Evolutionary conservation across 1,139 yeast genomes (phyloP).

Genomic region (Meyerozyma sp.): DNA sequence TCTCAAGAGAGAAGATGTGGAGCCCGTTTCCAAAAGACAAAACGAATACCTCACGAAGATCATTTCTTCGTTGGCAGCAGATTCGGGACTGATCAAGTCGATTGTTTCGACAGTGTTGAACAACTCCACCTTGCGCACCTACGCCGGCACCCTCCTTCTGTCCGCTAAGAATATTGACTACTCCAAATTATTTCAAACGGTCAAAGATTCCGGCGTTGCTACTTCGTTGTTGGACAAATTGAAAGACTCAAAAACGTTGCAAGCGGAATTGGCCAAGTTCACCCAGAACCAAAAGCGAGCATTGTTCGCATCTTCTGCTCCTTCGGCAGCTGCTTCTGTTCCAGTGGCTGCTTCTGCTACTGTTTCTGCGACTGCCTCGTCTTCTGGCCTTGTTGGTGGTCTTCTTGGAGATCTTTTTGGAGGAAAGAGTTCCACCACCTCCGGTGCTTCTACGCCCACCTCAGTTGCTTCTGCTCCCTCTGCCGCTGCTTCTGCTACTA

Average conservation of each 20-base stretch:
- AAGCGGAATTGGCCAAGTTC: conserved; percentile 6
- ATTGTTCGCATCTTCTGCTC: conserved; percentile 10
- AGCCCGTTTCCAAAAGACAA: conserved; percentile 16
- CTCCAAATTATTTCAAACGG: conserved; percentile 14
- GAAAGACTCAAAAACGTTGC: conserved; percentile 13
- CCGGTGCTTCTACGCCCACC: conserved; percentile 3
- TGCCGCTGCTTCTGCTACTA: conserved; percentile 2
- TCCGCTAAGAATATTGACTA: conserved; percentile 18
- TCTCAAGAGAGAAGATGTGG: conserved; percentile 1
- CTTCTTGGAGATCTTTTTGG: conserved; percentile 7
- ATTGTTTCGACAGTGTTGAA: conserved; percentile 18
- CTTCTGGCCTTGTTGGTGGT: conserved; percentile 5
- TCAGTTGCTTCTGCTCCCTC: conserved; percentile 3
- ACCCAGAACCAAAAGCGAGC: background rate
- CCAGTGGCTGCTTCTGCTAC: conserved; percentile 3
- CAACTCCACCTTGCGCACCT: conserved; percentile 14
- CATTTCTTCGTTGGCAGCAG: conserved; percentile 15
- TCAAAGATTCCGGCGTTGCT: conserved; percentile 23
- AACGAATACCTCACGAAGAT: conserved; percentile 15
- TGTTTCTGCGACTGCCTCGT: background rate
- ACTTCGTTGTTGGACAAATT: conserved; percentile 13
- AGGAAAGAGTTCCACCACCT: conserved; percentile 2
- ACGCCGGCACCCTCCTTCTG: conserved; percentile 16
- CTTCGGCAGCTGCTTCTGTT: conserved; percentile 5
- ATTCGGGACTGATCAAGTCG: conserved; percentile 19